Evolutionary conservation across 805 yeast species (phyloP).

Genomic region (Cyberlindnera suaveolens): DNA sequence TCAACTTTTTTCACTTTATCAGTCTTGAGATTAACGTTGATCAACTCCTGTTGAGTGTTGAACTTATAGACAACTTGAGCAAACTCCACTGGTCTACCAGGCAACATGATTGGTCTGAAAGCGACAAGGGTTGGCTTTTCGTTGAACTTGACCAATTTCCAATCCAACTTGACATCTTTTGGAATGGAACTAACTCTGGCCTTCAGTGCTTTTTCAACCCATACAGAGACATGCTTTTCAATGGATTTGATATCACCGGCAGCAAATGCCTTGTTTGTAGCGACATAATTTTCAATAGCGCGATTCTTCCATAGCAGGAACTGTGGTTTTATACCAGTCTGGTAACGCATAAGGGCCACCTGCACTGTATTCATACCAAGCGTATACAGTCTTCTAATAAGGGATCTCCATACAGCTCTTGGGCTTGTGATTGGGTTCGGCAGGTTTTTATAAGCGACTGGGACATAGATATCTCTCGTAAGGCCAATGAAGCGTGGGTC

Average conservation of each 20-base stretch:
- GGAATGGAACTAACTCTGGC: slow-evolving; percentile 54
- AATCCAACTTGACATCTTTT: slow-evolving; percentile 48
- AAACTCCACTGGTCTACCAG: slow-evolving; percentile 46
- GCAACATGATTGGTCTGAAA: slow-evolving; percentile 60
- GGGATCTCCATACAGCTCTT: slow-evolving; percentile 32
- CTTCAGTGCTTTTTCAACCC: slow-evolving; percentile 54
- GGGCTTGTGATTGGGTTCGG: slow-evolving; percentile 42
- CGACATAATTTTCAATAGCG: slow-evolving; percentile 71
- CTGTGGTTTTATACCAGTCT: slow-evolving; percentile 60
- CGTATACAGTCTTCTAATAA: slow-evolving; percentile 54
- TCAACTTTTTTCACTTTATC: slow-evolving; percentile 40
- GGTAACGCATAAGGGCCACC: slow-evolving; percentile 60
- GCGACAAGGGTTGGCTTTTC: slow-evolving; percentile 66
- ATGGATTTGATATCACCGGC: slow-evolving; percentile 41
- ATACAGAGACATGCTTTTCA: slow-evolving; percentile 43
- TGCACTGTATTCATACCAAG: slow-evolving; percentile 66
- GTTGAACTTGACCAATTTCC: slow-evolving; percentile 73
- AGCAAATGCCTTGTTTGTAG: slow-evolving; percentile 81
- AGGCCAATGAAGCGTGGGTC: slow-evolving; percentile 37
- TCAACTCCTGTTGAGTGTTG: slow-evolving; percentile 54
- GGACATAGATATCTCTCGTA: slow-evolving; percentile 41
- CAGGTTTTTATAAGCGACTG: slow-evolving; percentile 39
- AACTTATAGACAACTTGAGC: slow-evolving; percentile 60
- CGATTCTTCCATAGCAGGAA: slow-evolving; percentile 78
- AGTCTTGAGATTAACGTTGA: slow-evolving; percentile 39